These are phyloP conservation scores for Gelatoporia subvermispora DNA, from an alignment of 768 basidiomycete species.

Conservation along the genomic window DNA sequence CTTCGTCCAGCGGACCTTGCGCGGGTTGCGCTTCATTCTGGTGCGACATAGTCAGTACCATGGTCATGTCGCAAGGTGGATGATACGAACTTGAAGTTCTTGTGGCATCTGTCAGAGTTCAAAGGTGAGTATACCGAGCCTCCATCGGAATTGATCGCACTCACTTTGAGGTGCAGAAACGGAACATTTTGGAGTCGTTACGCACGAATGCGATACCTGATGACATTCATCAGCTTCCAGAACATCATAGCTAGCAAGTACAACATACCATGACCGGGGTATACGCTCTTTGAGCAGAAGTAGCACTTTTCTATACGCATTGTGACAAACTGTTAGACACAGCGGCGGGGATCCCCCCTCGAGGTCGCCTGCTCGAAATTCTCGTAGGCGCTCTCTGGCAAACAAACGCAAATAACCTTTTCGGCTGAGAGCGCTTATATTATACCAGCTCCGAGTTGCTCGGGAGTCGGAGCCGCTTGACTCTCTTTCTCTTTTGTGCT, in stretches of 20 bases:
- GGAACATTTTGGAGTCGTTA: slow-evolving; percentile 96
- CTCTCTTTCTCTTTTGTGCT: too few relatives aligned
- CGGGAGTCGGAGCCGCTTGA: too few relatives aligned
- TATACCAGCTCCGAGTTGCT: too few relatives aligned
- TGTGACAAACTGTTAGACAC: slow-evolving; percentile 10
- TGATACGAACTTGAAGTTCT: slow-evolving; percentile 89
- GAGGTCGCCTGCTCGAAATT: too few relatives aligned
- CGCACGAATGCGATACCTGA: slow-evolving; percentile 94
- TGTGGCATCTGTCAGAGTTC: slow-evolving; percentile 70
- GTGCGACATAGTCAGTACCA: background rate
- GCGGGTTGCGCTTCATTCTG: slow-evolving; percentile 99
- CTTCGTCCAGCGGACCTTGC: slow-evolving; percentile 99
- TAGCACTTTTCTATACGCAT: slow-evolving; percentile 99
- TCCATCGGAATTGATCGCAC: slow-evolving; percentile 18
- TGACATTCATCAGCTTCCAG: background rate
- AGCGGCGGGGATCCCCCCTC: too few relatives aligned
- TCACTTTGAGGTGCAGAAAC: slow-evolving; percentile 97
- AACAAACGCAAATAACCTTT: too few relatives aligned
- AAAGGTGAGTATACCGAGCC: slow-evolving; percentile 9
- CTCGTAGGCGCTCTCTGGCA: too few relatives aligned
- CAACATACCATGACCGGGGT: slow-evolving; percentile 85
- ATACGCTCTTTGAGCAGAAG: slow-evolving; percentile 95
- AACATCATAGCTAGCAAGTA: background rate
- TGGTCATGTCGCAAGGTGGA: background rate
- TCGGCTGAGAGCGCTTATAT: too few relatives aligned